Percentiles rank a stretch among this genome's conserved stretches.
Evolutionary conservation across 164 flowering plant genomes (phyloP).

Genomic region (Sextonia rubra): DNA sequence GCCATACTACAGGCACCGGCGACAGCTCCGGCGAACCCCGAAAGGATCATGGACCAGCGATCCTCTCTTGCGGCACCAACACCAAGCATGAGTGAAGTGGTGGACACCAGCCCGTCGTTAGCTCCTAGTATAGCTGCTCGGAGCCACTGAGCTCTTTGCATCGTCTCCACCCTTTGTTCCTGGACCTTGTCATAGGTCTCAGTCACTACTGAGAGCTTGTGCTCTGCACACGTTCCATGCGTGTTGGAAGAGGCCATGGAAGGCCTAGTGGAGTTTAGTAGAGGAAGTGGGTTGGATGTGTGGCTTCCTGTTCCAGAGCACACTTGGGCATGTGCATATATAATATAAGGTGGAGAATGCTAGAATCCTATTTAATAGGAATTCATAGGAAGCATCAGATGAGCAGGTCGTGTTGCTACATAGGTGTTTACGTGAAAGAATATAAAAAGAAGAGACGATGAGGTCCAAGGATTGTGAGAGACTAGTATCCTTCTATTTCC

Average conservation of each 20-base stretch:
- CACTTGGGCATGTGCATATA: conserved; percentile 1
- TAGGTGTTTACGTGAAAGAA: neutral
- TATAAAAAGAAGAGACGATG: neutral
- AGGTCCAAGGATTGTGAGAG: neutral
- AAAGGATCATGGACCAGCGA: conserved; percentile 34
- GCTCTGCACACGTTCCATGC: conserved; percentile 3
- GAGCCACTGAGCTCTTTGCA: conserved; percentile 57
- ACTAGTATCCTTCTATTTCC: neutral
- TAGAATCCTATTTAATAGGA: neutral
- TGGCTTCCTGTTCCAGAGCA: conserved; percentile 11
- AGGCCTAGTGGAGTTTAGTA: neutral
- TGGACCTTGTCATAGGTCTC: neutral
- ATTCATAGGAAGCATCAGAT: neutral
- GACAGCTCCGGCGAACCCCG: conserved; percentile 69
- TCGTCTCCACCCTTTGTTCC: neutral
- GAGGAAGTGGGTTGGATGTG: conserved; percentile 7
- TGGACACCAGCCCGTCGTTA: conserved; percentile 58
- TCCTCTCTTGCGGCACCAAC: conserved; percentile 45
- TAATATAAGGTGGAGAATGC: neutral
- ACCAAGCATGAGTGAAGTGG: conserved; percentile 58
- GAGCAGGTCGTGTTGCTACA: neutral
- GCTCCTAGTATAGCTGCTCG: conserved; percentile 62
- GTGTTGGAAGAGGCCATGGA: neutral
- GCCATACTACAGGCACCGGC: conserved; percentile 73
- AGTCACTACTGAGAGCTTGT: conserved; percentile 2